Evolutionary conservation across 371 early-diverging fungal genomes (phyloP).

Genomic region (Mucor velutinosus): DNA sequence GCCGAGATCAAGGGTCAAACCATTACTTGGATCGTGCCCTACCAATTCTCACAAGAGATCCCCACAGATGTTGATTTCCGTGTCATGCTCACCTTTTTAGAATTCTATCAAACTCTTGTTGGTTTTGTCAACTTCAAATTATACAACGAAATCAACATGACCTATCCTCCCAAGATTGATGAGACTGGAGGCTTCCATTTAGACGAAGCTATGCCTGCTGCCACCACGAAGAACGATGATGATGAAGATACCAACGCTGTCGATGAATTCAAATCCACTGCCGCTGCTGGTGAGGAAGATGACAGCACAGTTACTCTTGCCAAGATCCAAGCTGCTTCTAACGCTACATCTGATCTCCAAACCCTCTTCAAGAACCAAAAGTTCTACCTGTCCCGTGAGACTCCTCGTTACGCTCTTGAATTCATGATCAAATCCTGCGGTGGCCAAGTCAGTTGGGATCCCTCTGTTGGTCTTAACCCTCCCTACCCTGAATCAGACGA

Average conservation of each 20-base stretch:
- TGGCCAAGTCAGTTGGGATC: conserved; percentile 91
- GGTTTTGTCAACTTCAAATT: conserved; percentile 96
- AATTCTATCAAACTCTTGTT: conserved; percentile 90
- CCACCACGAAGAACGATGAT: conserved; percentile 3
- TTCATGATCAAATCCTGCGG: conserved; percentile 91
- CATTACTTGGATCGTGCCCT: conserved; percentile 95
- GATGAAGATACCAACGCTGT: conserved; percentile 36
- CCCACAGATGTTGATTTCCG: conserved; percentile 96
- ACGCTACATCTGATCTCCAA: conserved; percentile 55
- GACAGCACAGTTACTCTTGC: conserved; percentile 52
- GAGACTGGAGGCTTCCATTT: conserved; percentile 76
- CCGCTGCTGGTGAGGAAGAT: conserved; percentile 38
- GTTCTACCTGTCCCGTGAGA: conserved; percentile 94
- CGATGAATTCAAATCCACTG: conserved; percentile 55
- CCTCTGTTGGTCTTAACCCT: conserved; percentile 77
- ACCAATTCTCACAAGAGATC: conserved; percentile 87
- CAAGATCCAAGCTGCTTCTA: conserved; percentile 60
- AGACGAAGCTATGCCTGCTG: conserved; percentile 56
- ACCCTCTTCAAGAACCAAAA: conserved; percentile 77
- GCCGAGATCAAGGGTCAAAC: conserved; percentile 93
- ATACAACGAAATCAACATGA: conserved; percentile 81
- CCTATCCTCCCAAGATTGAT: conserved; percentile 89
- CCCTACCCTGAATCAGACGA: conserved; percentile 79
- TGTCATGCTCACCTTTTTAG: conserved; percentile 96
- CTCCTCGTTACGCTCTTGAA: conserved; percentile 89